Percentiles rank a stretch among this genome's conserved stretches.
phyloP scores from a whole-genome alignment of 2,329 filamentous ascomycete species.

The Claviceps maximensis region DNA sequence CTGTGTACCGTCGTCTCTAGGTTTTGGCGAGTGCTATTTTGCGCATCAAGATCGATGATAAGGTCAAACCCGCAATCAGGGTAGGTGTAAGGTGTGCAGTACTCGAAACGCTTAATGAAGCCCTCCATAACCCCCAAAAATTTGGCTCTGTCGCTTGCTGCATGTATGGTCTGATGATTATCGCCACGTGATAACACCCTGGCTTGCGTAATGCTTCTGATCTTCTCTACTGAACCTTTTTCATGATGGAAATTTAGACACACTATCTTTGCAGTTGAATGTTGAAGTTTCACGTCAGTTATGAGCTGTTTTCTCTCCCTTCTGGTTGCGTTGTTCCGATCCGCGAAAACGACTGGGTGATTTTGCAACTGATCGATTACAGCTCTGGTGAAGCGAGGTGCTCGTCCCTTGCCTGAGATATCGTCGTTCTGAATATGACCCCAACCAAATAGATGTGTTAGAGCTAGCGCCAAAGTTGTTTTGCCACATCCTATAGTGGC shows the following conservation, averaged over 20 bases:
- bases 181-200: constrained; percentile 78
- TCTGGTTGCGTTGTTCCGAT: constrained; percentile 85
- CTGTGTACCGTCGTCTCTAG: constrained; percentile 64
- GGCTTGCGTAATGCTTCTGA: constrained; percentile 61
- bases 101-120: constrained; percentile 77
- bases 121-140: constrained; percentile 89
- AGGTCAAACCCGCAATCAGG: constrained; percentile 76
- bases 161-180: constrained; percentile 96
- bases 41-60: constrained; percentile 73
- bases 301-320: constrained; percentile 84
- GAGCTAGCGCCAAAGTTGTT: constrained; percentile 75
- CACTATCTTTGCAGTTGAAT: constrained; percentile 57
- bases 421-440: constrained; percentile 96
- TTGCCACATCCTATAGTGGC: constrained; percentile 95
- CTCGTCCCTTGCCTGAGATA: constrained; percentile 66
- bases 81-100: constrained; percentile 47
- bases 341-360: constrained; percentile 67
- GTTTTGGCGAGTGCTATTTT: constrained; percentile 66
- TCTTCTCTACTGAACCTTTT: constrained; percentile 57
- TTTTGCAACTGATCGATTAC: constrained; percentile 52
- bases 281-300: constrained; percentile 53
- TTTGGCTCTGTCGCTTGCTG: constrained; percentile 58
- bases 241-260: constrained; percentile 84
- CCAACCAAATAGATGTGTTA: constrained; percentile 77
- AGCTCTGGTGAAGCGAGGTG: constrained; percentile 62